These are phyloP conservation scores for Didymella pomorum DNA, from an alignment of 2,329 filamentous ascomycete genomes.

Conservation along the genomic window DNA sequence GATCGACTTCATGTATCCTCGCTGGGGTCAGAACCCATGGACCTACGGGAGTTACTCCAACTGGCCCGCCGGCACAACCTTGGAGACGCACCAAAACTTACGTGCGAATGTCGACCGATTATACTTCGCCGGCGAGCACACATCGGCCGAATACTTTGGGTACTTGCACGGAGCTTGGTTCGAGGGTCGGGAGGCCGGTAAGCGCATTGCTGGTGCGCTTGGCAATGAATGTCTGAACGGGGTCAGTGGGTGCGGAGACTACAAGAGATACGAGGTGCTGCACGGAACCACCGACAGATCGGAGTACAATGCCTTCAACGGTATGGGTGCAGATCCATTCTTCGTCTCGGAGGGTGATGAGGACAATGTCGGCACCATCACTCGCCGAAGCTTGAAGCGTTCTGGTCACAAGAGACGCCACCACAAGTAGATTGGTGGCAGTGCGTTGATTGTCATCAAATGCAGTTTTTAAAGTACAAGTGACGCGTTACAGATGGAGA, in stretches of 20 bases:
- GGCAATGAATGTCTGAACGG: slow-evolving; percentile 35
- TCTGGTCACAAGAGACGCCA: slow-evolving; percentile 2
- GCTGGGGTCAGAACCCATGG: slow-evolving; percentile 63
- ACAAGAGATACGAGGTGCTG: slow-evolving; percentile 41
- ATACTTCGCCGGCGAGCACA: slow-evolving; percentile 72
- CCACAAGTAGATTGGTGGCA: no score
- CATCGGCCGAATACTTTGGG: slow-evolving; percentile 69
- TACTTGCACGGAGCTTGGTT: slow-evolving; percentile 64
- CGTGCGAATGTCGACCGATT: slow-evolving; percentile 68
- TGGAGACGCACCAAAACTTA: slow-evolving; percentile 73
- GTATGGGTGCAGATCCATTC: slow-evolving; percentile 40
- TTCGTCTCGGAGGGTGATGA: slow-evolving; percentile 25
- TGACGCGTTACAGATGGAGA: no score
- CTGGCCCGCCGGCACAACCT: slow-evolving; percentile 69
- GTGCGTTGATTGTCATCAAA: no score
- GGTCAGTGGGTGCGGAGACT: slow-evolving; percentile 38
- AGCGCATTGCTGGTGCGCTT: slow-evolving; percentile 42
- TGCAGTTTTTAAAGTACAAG: no score
- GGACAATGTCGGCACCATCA: neutral
- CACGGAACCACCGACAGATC: slow-evolving; percentile 40
- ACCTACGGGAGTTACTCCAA: slow-evolving; percentile 71
- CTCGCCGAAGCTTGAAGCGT: slow-evolving; percentile 8
- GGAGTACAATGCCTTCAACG: slow-evolving; percentile 44
- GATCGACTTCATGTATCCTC: slow-evolving; percentile 67
- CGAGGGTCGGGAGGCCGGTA: slow-evolving; percentile 45